Conservation (phyloP, 2,329 filamentous ascomycete species). For the Trematosphaeria pertusa region DNA sequence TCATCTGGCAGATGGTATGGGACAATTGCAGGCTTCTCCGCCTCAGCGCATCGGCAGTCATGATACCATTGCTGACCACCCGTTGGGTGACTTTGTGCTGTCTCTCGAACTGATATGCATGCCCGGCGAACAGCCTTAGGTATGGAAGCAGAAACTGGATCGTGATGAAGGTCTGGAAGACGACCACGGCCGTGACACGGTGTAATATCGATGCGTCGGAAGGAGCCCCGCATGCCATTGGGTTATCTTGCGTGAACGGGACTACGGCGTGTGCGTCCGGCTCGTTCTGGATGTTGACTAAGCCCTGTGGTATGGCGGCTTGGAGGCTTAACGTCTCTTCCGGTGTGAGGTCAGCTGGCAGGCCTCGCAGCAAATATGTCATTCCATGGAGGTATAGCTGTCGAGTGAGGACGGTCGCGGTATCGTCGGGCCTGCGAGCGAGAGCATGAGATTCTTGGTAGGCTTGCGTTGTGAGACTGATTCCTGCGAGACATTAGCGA, state of each 20-base stretch:
- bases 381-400: conserved; percentile 70
- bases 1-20: conserved; percentile 64
- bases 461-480: conserved; percentile 56
- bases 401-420: conserved; percentile 59
- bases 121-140: conserved; percentile 60
- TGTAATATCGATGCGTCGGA: conserved; percentile 62
- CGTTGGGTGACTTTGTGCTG: conserved; percentile 70
- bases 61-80: conserved; percentile 60
- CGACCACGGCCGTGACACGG: conserved; percentile 61
- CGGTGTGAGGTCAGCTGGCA: conserved; percentile 64
- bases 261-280: conserved; percentile 24
- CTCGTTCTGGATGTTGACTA: conserved; percentile 22
- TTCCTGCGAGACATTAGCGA: conserved; percentile 43
- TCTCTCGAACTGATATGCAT: conserved; percentile 68
- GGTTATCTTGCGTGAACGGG: conserved; percentile 14
- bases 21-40: conserved; percentile 60
- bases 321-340: conserved; percentile 62
- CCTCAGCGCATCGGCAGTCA: conserved; percentile 61
- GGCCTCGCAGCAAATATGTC: conserved; percentile 68
- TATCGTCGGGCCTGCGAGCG: conserved; percentile 34
- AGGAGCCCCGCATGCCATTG: conserved; percentile 13
- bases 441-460: conserved; percentile 53
- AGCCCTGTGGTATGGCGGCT: conserved; percentile 56
- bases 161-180: conserved; percentile 66
- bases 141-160: conserved; percentile 69